Base-by-base conservation (phyloP, 1,139 yeast species). In the Geotrichum reessii region DNA sequence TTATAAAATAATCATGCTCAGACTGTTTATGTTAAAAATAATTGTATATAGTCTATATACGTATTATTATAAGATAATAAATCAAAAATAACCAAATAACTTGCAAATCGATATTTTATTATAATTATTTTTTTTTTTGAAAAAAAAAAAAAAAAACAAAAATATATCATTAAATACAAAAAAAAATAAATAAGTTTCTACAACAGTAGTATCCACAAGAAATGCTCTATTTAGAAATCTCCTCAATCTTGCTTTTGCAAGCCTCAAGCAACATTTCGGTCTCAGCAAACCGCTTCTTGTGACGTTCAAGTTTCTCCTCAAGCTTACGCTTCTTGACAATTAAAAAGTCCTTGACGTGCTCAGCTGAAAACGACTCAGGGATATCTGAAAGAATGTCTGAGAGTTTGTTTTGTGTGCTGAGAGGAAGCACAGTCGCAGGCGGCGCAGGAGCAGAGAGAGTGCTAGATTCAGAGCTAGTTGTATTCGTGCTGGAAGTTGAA, bases 331-430 rank as follows among this genome's bases (percentile, higher is more conserved):
- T 60, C 56, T 60, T 60, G 33, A 60, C 55, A 17, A 55, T 52
- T 46, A 60, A 25, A 53, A 56, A 49, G 44, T 58, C 61, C 22
- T 53, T 53, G n/a, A 50, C 44, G 28, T 58, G 57, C 2, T 42
- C 47, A 4, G 52, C 33, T n/a, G 60, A 47, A 12, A 60, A 52
- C 5, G 62, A 54, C 17, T 55, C 44, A 17, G 62, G 57, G 22
- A 58, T 52, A 40, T 56, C 62, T 1, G 68, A 59, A 33, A 64
- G 57, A 24, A 61, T 52, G 24, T 51, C 57, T 42, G 62, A 56
- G 42, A 66, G 58, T 37, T 57, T 58, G 55, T 65, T 65, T 5
- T 19, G 49, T 11, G 48, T 40, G 33, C 47, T 40, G 11, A 21
- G 22, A 24, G 53, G 22, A 12, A 47, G 11, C 25, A 19, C 17